A percentile compares a stretch with the other conserved stretches of the same genome.
These are phyloP conservation scores for Thoreauomyces humboldtii DNA, from an alignment of 192 early-diverging fungal genomes.

Conservation along the genomic window DNA sequence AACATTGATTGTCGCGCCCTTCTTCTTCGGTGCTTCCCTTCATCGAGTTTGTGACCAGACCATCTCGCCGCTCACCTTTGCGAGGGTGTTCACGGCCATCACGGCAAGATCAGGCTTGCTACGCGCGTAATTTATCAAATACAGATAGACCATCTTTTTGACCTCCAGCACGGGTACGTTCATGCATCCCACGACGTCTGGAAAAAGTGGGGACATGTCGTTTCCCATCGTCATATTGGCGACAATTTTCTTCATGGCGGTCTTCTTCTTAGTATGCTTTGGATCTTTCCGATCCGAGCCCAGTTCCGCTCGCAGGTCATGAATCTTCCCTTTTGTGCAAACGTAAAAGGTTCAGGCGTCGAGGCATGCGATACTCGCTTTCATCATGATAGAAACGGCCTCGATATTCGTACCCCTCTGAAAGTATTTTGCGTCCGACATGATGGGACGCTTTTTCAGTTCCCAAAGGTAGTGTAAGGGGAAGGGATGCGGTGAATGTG, in stretches of 20 bases:
- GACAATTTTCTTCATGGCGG: constrained; percentile 95
- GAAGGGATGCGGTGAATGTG: no score
- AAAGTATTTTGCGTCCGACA: constrained; percentile 80
- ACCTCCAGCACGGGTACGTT: constrained; percentile 70
- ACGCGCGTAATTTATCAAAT: constrained; percentile 93
- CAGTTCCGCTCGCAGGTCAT: constrained; percentile 90
- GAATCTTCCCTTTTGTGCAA: constrained; percentile 77
- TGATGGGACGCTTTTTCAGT: constrained; percentile 25
- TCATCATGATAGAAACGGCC: not conserved
- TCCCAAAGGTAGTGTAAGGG: no score
- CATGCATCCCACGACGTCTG: constrained; percentile 92
- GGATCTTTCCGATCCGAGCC: constrained; percentile 91
- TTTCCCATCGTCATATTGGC: constrained; percentile 99
- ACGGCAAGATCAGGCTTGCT: constrained; percentile 91
- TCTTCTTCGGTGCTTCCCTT: no score
- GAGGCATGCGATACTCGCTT: not conserved
- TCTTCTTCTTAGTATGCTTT: constrained; percentile 82
- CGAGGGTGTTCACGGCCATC: constrained; percentile 84
- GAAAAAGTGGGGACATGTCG: constrained; percentile 93
- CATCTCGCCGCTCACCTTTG: constrained; percentile 56
- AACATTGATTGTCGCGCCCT: no score
- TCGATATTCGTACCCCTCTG: constrained; percentile 56
- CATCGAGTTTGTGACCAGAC: no score
- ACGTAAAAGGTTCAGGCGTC: not conserved
- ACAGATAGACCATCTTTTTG: constrained; percentile 86